Evolutionary conservation across 2,329 filamentous ascomycete species (phyloP).

Genomic region (Penicillium sp.): DNA sequence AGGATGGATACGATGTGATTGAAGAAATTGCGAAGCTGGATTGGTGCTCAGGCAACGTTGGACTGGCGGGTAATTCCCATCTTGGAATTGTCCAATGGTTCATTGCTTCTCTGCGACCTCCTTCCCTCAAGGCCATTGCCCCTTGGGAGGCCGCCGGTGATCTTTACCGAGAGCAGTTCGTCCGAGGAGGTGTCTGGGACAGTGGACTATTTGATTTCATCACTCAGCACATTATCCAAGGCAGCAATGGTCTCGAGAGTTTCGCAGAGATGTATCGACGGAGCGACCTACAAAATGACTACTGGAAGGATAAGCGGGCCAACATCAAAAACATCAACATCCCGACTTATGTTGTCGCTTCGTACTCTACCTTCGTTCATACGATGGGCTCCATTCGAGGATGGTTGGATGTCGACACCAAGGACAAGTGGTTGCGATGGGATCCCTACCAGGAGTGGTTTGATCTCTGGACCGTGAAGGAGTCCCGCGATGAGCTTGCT

Average conservation of each 20-base stretch:
- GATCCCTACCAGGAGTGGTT: slow-evolving; percentile 7
- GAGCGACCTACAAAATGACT: background rate
- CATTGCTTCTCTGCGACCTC: background rate
- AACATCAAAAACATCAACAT: background rate
- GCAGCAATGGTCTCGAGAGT: background rate
- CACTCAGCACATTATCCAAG: background rate
- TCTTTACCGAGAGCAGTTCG: slow-evolving; percentile 2
- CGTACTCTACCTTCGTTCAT: background rate
- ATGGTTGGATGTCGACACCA: background rate
- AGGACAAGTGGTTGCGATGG: background rate
- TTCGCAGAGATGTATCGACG: background rate
- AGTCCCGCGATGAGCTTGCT: slow-evolving; percentile 3
- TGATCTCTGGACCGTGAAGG: background rate
- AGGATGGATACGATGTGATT: background rate
- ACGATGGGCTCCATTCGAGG: background rate
- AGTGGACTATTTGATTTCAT: background rate
- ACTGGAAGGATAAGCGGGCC: background rate
- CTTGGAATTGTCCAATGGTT: background rate
- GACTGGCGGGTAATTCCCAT: background rate
- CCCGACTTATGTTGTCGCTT: background rate
- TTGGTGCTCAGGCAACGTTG: background rate
- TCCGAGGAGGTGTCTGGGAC: slow-evolving; percentile 3
- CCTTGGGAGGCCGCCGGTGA: slow-evolving; percentile 5
- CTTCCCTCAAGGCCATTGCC: slow-evolving; percentile 4
- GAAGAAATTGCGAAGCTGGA: background rate